phyloP scores from a whole-genome alignment of 2,329 filamentous ascomycete species.

The Saccharata proteae region DNA sequence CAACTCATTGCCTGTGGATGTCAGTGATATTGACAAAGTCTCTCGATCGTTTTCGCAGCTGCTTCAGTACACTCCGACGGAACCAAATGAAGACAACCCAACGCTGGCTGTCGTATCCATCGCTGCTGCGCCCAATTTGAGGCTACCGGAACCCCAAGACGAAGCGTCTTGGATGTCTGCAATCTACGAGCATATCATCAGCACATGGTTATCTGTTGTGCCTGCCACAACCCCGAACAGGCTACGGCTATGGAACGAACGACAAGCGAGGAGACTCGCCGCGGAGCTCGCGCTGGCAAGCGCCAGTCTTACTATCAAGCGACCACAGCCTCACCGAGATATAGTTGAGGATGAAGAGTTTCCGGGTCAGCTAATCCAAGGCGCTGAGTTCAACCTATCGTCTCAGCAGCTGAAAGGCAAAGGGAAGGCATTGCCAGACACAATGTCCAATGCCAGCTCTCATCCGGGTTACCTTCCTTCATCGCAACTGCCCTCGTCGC shows the following conservation, averaged over 20 bases:
- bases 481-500: constrained; percentile 2
- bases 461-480: constrained; percentile 1
- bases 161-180: constrained; percentile 12
- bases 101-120: constrained; percentile 12
- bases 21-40: constrained; percentile 20
- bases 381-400: constrained; percentile 9
- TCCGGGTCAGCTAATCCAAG: constrained; percentile 7
- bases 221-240: constrained; percentile 14
- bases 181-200: constrained; percentile 21
- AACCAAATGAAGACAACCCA: constrained; percentile 1
- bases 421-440: neutral
- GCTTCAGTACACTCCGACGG: neutral
- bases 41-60: constrained; percentile 16
- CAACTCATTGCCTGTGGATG: constrained; percentile 10
- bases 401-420: constrained; percentile 10
- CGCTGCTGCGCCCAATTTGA: constrained; percentile 10
- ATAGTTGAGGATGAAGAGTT: constrained; percentile 1
- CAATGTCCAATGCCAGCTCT: neutral
- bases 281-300: constrained; percentile 27
- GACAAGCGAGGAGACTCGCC: constrained; percentile 21
- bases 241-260: constrained; percentile 19
- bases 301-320: constrained; percentile 9
- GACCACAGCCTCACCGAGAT: constrained; percentile 3
- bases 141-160: constrained; percentile 10
- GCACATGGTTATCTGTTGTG: constrained; percentile 20